Evolutionary conservation across 805 yeast genomes (phyloP).

Genomic region (Teunomyces funiuensis): DNA sequence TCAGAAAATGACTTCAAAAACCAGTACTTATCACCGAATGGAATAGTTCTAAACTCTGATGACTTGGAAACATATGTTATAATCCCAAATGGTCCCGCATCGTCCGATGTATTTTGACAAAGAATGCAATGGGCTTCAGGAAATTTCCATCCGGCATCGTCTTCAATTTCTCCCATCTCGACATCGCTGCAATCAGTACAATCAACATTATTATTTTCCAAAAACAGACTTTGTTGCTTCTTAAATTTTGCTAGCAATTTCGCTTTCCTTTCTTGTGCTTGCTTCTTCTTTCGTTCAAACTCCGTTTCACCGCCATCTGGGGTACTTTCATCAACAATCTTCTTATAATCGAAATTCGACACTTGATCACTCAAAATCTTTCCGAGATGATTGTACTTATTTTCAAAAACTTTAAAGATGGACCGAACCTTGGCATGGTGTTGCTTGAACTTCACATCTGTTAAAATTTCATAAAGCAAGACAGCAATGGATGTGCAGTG

Average conservation of each 20-base stretch:
- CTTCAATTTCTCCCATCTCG: conserved; percentile 40
- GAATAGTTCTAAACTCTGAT: conserved; percentile 62
- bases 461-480: conserved; percentile 38
- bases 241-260: conserved; percentile 77
- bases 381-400: conserved; percentile 22
- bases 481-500: conserved; percentile 37
- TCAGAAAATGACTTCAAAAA: conserved; percentile 61
- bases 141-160: conserved; percentile 53
- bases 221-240: conserved; percentile 75
- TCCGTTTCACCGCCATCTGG: conserved; percentile 30
- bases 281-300: conserved; percentile 57
- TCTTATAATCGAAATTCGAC: conserved; percentile 22
- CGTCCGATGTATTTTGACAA: conserved; percentile 73
- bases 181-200: conserved; percentile 35
- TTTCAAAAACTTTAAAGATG: conserved; percentile 41
- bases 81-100: conserved; percentile 73
- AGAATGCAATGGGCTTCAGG: conserved; percentile 77
- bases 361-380: conserved; percentile 19
- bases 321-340: conserved; percentile 18
- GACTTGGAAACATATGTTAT: conserved; percentile 60
- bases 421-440: conserved; percentile 59
- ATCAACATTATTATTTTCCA: conserved; percentile 47
- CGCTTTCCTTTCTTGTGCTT: conserved; percentile 68
- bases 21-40: conserved; percentile 66
- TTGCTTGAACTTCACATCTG: conserved; percentile 37